A percentile compares a stretch with the other conserved stretches of the same genome.
These are phyloP conservation scores for Colletotrichum navitas DNA, from an alignment of 2,329 filamentous ascomycete species.

Conservation along the genomic window DNA sequence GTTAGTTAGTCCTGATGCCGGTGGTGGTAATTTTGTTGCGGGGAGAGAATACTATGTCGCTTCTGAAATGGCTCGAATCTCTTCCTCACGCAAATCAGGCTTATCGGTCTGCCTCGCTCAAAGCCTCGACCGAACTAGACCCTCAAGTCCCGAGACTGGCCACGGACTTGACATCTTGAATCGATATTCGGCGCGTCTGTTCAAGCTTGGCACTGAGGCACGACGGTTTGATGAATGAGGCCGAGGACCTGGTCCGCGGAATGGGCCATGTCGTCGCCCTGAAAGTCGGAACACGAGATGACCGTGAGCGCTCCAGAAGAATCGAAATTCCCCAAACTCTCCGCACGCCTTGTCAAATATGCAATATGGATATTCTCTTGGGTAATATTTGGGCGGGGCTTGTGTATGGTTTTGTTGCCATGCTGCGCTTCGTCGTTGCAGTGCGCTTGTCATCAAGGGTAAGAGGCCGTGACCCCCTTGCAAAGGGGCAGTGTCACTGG, in stretches of 20 bases:
- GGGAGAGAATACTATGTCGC: background rate
- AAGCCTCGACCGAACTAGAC: background rate
- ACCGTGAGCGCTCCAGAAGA: background rate
- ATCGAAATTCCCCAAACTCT: background rate
- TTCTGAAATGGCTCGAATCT: background rate
- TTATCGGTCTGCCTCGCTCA: slow-evolving; percentile 1
- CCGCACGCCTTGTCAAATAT: background rate
- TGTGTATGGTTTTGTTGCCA: no score
- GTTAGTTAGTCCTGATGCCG: background rate
- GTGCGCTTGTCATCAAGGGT: background rate
- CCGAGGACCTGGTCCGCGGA: background rate
- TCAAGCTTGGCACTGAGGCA: background rate
- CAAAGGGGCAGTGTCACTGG: slow-evolving; percentile 8
- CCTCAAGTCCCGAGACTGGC: background rate
- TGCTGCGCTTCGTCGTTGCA: background rate
- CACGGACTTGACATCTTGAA: background rate
- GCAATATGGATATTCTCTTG: background rate
- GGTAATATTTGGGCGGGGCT: no score
- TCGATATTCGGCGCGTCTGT: background rate
- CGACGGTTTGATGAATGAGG: background rate
- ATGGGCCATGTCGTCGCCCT: background rate
- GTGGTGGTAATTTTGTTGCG: background rate
- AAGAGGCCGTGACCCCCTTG: background rate
- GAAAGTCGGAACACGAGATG: background rate
- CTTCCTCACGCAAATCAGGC: background rate